Percentiles rank a stretch among this genome's conserved stretches.
Evolutionary conservation across 2,329 filamentous ascomycete species (phyloP).

Genomic region (Apiospora koreana): DNA sequence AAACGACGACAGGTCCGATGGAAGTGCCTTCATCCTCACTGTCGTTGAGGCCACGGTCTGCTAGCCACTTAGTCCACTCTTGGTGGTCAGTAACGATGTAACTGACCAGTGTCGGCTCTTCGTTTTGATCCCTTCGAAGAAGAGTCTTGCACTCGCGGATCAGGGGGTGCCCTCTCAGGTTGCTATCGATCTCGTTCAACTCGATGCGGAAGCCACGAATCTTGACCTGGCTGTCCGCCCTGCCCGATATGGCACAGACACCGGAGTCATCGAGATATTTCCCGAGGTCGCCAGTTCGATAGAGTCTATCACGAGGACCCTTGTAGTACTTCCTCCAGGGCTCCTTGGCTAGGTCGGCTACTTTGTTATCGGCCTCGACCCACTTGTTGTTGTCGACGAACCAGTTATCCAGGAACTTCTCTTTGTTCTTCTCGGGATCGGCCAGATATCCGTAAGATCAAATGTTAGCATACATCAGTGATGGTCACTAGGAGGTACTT

Average conservation of each 20-base stretch:
- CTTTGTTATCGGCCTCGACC: slow-evolving; percentile 59
- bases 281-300: slow-evolving; percentile 85
- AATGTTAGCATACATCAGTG: not conserved
- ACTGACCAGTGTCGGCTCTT: slow-evolving; percentile 84
- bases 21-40: slow-evolving; percentile 52
- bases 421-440: slow-evolving; percentile 53
- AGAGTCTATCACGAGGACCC: slow-evolving; percentile 82
- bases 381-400: slow-evolving; percentile 76
- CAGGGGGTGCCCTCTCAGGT: slow-evolving; percentile 72
- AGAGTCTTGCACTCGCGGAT: slow-evolving; percentile 86
- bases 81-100: slow-evolving; percentile 84
- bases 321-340: slow-evolving; percentile 79
- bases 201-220: slow-evolving; percentile 96
- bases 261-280: slow-evolving; percentile 33
- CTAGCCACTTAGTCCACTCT: slow-evolving; percentile 71
- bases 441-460: slow-evolving; percentile 61
- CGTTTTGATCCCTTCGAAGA: slow-evolving; percentile 78
- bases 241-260: slow-evolving; percentile 45
- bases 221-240: slow-evolving; percentile 89
- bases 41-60: slow-evolving; percentile 54
- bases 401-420: slow-evolving; percentile 84
- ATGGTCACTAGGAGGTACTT: not conserved
- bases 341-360: slow-evolving; percentile 44
- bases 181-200: slow-evolving; percentile 86
- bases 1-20: slow-evolving; percentile 45